Evolutionary conservation across 2,329 filamentous ascomycete genomes (phyloP).

Genomic region (Cladophialophora chaetospira): DNA sequence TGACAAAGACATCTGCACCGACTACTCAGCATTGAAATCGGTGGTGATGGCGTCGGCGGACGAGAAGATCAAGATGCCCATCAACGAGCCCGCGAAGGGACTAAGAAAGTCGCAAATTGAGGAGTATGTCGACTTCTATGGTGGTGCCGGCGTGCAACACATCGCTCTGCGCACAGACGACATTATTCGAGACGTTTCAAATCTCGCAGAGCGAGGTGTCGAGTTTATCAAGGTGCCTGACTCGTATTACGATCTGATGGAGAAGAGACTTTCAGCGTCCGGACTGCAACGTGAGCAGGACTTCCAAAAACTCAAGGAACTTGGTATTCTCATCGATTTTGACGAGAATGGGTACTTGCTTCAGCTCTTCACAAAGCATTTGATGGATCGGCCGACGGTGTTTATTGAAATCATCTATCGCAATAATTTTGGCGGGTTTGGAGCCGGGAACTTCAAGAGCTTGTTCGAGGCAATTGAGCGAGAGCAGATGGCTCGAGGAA

Average conservation of each 20-base stretch:
- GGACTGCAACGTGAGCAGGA: slow-evolving; percentile 70
- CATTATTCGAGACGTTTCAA: slow-evolving; percentile 75
- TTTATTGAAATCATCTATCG: slow-evolving; percentile 97
- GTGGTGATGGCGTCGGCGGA: slow-evolving; percentile 88
- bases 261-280: slow-evolving; percentile 66
- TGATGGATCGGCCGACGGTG: slow-evolving; percentile 92
- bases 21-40: slow-evolving; percentile 84
- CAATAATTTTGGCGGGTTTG: slow-evolving; percentile 87
- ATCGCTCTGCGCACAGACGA: slow-evolving; percentile 84
- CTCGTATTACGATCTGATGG: slow-evolving; percentile 83
- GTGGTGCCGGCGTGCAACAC: slow-evolving; percentile 87
- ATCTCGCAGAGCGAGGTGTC: slow-evolving; percentile 80
- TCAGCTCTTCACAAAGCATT: slow-evolving; percentile 77
- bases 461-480: slow-evolving; percentile 94
- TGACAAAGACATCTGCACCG: slow-evolving; percentile 88
- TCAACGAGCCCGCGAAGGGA: slow-evolving; percentile 90
- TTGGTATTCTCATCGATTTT: slow-evolving; percentile 93
- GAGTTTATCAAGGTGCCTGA: slow-evolving; percentile 88
- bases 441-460: slow-evolving; percentile 93
- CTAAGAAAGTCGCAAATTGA: slow-evolving; percentile 95
- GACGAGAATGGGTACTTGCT: slow-evolving; percentile 86
- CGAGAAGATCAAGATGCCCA: slow-evolving; percentile 93
- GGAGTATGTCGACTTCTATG: slow-evolving; percentile 88
- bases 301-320: slow-evolving; percentile 70
- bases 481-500: slow-evolving; percentile 84